Evolutionary conservation across 331 rosid species (phyloP).

Genomic region (Spiraea crenata): DNA sequence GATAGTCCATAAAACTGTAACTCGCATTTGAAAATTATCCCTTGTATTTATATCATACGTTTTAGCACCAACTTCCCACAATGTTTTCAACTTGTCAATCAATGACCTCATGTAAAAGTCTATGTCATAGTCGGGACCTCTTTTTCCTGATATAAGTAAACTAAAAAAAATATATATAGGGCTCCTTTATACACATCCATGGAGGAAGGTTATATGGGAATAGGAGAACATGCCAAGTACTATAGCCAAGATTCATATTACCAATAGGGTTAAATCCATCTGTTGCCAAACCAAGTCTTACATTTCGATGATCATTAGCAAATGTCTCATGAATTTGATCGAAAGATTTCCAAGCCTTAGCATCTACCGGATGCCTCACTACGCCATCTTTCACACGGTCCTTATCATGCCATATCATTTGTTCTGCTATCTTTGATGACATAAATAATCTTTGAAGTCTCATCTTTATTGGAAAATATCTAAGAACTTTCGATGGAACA

Average conservation of each 20-base stretch:
- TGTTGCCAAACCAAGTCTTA: background rate
- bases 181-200: conserved; percentile 2
- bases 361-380: background rate
- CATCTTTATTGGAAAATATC: background rate
- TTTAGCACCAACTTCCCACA: background rate
- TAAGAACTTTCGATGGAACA: background rate
- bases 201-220: background rate
- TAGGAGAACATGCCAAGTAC: background rate
- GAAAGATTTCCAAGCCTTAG: background rate
- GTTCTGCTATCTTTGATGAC: background rate
- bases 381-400: conserved; percentile 4
- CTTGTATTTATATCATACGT: background rate
- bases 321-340: background rate
- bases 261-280: background rate
- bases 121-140: background rate
- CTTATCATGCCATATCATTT: conserved; percentile 4
- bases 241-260: background rate
- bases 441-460: background rate
- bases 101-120: background rate
- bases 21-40: background rate
- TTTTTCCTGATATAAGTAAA: background rate
- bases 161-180: background rate
- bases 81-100: background rate
- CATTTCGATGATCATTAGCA: background rate
- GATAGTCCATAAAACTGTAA: background rate